Percentiles rank a stretch among this genome's conserved stretches.
These are phyloP conservation scores for Arthrinium puccinioides DNA, from an alignment of 2,329 filamentous ascomycete genomes.

Conservation along the genomic window DNA sequence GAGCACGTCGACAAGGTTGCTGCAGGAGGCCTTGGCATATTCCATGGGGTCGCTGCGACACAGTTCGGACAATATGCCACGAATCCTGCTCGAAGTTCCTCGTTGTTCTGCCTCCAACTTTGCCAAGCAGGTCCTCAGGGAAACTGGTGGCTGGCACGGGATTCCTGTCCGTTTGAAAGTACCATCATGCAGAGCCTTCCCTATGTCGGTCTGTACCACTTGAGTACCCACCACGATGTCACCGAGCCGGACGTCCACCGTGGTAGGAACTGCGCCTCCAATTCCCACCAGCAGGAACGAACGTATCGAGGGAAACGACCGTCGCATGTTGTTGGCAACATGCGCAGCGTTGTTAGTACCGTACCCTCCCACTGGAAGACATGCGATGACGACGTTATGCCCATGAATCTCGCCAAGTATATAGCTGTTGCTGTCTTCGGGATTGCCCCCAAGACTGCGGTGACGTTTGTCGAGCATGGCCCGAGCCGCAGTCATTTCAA, in stretches of 20 bases:
- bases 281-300: neutral
- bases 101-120: constrained; percentile 1
- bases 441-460: too few species aligned
- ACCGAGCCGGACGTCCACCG: constrained; percentile 17
- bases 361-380: neutral
- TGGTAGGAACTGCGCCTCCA: constrained; percentile 6
- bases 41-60: neutral
- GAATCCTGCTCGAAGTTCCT: neutral
- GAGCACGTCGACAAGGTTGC: neutral
- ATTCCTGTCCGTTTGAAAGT: neutral
- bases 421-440: neutral
- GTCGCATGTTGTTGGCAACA: neutral
- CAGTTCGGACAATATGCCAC: neutral
- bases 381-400: constrained; percentile 1
- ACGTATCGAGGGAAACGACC: neutral
- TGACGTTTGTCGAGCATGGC: neutral
- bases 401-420: neutral
- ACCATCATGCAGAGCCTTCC: constrained; percentile 4
- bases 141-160: neutral
- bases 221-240: constrained; percentile 15
- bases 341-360: neutral
- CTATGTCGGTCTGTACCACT: constrained; percentile 9
- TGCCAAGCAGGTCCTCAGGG: neutral
- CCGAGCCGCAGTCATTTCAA: neutral
- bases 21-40: neutral